phyloP scores from a whole-genome alignment of 495 filamentous ascomycete species.

The Penicillium arizonense region DNA sequence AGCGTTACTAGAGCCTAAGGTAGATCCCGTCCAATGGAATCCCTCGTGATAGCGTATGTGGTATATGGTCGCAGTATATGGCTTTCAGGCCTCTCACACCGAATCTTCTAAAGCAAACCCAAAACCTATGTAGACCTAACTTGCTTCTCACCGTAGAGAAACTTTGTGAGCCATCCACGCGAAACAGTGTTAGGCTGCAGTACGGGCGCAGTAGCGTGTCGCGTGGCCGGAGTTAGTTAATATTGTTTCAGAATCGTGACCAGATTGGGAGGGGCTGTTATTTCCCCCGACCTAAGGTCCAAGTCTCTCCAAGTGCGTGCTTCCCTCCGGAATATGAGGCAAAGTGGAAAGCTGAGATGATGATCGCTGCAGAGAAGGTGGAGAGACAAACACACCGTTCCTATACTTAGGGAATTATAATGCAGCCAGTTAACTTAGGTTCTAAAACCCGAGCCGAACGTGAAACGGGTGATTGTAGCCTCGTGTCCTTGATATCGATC shows the following conservation, averaged over 20 bases:
- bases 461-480: too few relatives aligned
- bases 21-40: neutral
- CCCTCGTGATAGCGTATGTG: neutral
- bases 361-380: slow-evolving; percentile 9
- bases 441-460: too few relatives aligned
- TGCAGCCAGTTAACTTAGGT: neutral
- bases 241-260: slow-evolving; percentile 21
- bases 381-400: neutral
- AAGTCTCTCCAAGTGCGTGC: too few relatives aligned
- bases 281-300: neutral
- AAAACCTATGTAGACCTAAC: neutral
- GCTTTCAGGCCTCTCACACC: neutral
- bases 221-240: slow-evolving; percentile 22
- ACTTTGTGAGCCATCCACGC: slow-evolving; percentile 24
- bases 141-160: slow-evolving; percentile 3
- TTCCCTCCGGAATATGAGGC: neutral
- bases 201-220: slow-evolving; percentile 17
- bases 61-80: neutral
- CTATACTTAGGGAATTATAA: neutral
- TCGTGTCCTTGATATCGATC: neutral
- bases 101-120: slow-evolving; percentile 1
- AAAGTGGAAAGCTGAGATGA: neutral
- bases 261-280: neutral
- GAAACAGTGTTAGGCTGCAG: slow-evolving; percentile 17
- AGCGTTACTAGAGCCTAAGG: too few relatives aligned